These are phyloP conservation scores for Chlamydomonas schloesseri DNA, from an alignment of 139 green algal species.

Conservation along the genomic window DNA sequence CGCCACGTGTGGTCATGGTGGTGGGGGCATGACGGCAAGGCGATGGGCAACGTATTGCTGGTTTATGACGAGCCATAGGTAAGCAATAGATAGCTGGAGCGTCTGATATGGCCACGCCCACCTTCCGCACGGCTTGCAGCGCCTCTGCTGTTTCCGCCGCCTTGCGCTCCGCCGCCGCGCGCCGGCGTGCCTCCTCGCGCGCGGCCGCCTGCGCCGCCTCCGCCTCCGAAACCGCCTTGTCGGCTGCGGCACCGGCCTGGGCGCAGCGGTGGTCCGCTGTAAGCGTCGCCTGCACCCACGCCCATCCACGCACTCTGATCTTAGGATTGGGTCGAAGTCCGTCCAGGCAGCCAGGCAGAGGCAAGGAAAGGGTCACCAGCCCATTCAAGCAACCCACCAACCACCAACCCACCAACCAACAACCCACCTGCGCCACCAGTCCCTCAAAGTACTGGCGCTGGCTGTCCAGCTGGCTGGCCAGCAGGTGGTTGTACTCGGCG, in stretches of 20 bases:
- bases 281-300: not conserved
- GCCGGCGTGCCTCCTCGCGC: conserved; percentile 58
- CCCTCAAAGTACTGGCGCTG: conserved; percentile 92
- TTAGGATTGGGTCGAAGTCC: too few relatives aligned
- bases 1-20: too few relatives aligned
- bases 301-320: too few relatives aligned
- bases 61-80: too few relatives aligned
- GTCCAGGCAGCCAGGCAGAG: too few relatives aligned
- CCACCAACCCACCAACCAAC: too few relatives aligned
- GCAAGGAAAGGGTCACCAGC: too few relatives aligned
- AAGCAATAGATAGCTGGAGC: too few relatives aligned
- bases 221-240: conserved; percentile 8
- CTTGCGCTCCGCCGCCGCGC: conserved; percentile 68
- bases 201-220: conserved; percentile 24
- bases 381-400: not conserved
- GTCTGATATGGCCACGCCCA: too few relatives aligned
- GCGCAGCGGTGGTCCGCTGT: conserved; percentile 35
- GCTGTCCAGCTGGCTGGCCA: conserved; percentile 91
- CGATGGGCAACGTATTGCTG: too few relatives aligned
- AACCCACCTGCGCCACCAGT: conserved; percentile 33
- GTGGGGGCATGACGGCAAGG: too few relatives aligned
- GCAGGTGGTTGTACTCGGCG: conserved; percentile 93
- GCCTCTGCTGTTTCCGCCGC: conserved; percentile 49
- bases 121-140: not conserved
- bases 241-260: conserved; percentile 46